phyloP scores from a whole-genome alignment of 208 protist genomes.

The Herpetomonas muscarum region DNA sequence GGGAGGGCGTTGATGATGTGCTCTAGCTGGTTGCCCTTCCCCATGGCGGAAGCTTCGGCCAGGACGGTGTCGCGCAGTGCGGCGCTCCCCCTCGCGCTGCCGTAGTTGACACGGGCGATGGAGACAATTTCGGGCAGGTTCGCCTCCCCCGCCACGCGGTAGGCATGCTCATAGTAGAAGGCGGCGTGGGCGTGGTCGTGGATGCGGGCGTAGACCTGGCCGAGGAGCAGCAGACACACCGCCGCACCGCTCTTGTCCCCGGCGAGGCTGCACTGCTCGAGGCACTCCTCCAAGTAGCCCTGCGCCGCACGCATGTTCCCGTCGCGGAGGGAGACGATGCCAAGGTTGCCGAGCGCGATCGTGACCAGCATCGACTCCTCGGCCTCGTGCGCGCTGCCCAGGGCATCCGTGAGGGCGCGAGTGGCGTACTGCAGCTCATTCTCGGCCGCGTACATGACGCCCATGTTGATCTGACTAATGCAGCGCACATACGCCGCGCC shows the following conservation, averaged over 20 bases:
- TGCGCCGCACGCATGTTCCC: slow-evolving; percentile 79
- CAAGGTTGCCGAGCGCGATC: slow-evolving; percentile 80
- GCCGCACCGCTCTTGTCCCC: slow-evolving; percentile 80
- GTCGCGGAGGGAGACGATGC: slow-evolving; percentile 61
- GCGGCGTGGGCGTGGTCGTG: slow-evolving; percentile 81
- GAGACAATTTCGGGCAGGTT: slow-evolving; percentile 60
- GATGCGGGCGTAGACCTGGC: slow-evolving; percentile 81
- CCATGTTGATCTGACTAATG: slow-evolving; percentile 88
- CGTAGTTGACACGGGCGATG: slow-evolving; percentile 77
- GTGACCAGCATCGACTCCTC: slow-evolving; percentile 67
- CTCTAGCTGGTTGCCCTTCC: slow-evolving; percentile 45
- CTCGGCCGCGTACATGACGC: slow-evolving; percentile 76
- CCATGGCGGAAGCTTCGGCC: slow-evolving; percentile 53
- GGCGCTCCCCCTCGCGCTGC: slow-evolving; percentile 65
- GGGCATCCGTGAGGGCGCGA: slow-evolving; percentile 70
- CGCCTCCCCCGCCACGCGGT: slow-evolving; percentile 78
- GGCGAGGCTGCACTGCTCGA: slow-evolving; percentile 78
- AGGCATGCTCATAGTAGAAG: slow-evolving; percentile 90
- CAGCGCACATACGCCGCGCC: slow-evolving; percentile 65
- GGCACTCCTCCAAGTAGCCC: slow-evolving; percentile 69
- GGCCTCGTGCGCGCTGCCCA: slow-evolving; percentile 55
- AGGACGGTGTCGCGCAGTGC: slow-evolving; percentile 62
- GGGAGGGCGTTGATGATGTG: slow-evolving; percentile 56
- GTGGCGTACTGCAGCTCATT: slow-evolving; percentile 75
- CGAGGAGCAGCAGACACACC: slow-evolving; percentile 81